phyloP scores from a whole-genome alignment of 2,329 filamentous ascomycete species.

The Aspergillus sojae region DNA sequence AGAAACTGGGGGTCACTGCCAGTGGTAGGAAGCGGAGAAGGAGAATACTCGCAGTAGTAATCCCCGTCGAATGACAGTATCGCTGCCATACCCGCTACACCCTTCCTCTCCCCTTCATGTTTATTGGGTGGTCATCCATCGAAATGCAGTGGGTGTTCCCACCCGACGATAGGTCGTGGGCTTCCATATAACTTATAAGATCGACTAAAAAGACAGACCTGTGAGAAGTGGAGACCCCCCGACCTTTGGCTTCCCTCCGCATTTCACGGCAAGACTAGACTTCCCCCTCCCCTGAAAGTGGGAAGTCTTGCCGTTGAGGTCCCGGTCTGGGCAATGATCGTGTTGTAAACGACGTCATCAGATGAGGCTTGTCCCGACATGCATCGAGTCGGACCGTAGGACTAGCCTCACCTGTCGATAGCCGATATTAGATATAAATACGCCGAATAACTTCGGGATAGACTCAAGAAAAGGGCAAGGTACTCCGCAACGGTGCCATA shows the following conservation, averaged over 20 bases:
- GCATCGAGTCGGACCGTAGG: neutral
- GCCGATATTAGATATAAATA: conserved; percentile 2
- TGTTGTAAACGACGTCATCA: neutral
- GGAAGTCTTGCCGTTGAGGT: neutral
- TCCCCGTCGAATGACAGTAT: neutral
- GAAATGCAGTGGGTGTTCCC: neutral
- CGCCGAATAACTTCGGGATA: neutral
- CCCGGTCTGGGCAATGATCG: neutral
- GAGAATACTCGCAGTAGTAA: neutral
- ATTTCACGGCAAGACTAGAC: neutral
- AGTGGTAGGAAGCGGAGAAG: neutral
- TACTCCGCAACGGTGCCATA: neutral
- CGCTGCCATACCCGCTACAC: neutral
- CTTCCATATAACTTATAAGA: neutral
- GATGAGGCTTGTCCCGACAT: neutral
- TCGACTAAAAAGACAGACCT: neutral
- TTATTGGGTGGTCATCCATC: neutral
- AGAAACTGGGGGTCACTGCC: neutral
- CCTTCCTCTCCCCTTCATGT: too few species aligned
- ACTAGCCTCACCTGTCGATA: neutral
- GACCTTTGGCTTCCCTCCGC: neutral
- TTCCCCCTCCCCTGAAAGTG: neutral
- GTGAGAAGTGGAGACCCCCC: neutral
- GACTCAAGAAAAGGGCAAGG: neutral
- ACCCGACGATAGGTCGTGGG: neutral